These are phyloP conservation scores for Abrus precatorius DNA, from an alignment of 306 rosid genomes.

Conservation along the genomic window DNA sequence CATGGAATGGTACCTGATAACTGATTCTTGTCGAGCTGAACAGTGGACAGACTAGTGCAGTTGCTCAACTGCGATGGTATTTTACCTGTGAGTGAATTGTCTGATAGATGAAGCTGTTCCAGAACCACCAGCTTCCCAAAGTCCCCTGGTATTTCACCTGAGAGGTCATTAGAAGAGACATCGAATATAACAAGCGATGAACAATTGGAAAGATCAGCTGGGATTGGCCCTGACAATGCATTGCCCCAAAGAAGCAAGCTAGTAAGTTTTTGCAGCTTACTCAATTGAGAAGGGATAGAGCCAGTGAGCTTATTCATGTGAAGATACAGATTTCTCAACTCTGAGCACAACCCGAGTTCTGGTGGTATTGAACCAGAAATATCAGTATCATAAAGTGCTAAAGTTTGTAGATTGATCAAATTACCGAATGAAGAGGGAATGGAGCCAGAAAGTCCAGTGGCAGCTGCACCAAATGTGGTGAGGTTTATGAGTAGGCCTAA, in stretches of 20 bases:
- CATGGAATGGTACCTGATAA: slow-evolving; percentile 88
- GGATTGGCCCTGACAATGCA: slow-evolving; percentile 76
- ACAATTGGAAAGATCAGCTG: slow-evolving; percentile 84
- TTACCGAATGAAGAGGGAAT: slow-evolving; percentile 89
- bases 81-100: slow-evolving; percentile 71
- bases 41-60: slow-evolving; percentile 86
- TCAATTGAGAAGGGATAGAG: slow-evolving; percentile 73
- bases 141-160: slow-evolving; percentile 79
- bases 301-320: slow-evolving; percentile 90
- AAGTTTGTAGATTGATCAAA: slow-evolving; percentile 79
- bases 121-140: slow-evolving; percentile 83
- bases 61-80: slow-evolving; percentile 89
- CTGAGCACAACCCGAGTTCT: slow-evolving; percentile 83
- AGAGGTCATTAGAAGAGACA: slow-evolving; percentile 79
- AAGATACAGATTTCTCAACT: slow-evolving; percentile 81
- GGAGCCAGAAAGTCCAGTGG: slow-evolving; percentile 86
- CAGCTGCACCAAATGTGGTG: slow-evolving; percentile 93
- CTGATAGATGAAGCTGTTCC: slow-evolving; percentile 92
- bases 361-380: slow-evolving; percentile 79
- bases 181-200: slow-evolving; percentile 86
- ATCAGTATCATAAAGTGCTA: slow-evolving; percentile 90
- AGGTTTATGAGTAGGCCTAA: slow-evolving; percentile 83
- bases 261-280: slow-evolving; percentile 84
- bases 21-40: slow-evolving; percentile 96
- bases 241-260: slow-evolving; percentile 90